Base-by-base conservation (phyloP, 768 basidiomycete species). In the Gelatoporia subvermispora region DNA sequence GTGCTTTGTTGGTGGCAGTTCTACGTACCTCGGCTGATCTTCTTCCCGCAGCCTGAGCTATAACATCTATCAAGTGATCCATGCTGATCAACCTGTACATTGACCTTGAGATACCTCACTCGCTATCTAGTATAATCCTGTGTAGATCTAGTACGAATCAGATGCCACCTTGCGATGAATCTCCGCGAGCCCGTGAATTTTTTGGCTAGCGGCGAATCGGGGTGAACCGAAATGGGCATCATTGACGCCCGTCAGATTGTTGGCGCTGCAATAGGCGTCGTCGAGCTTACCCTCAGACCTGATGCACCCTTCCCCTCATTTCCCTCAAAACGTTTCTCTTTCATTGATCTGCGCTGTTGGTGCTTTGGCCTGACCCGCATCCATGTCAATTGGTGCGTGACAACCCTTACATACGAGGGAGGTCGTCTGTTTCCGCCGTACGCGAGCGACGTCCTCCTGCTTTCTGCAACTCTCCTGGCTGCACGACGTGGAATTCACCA, bases 51-150 rank as follows among this genome's bases (percentile, higher is more conserved):
- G 91, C 62, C 69, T 93, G 55, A 78, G 79, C 49, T 93, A 81
- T 65, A 91, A 92, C 61, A 79, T 92, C 43, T 88, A 90, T 60
- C 71, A 79, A 50, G 72, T 87, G 10, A 50, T 79, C 22, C 58
- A 78, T 3, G 37, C 22, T 28, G 36, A 46, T 20, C 45, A 42
- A 35, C 49, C 52, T n/a, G 47, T 42, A 45, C 57, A 60, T 47
- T 55, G 51, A 38, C 22, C 21, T 34, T 24, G 37, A 16, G 11
- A 31, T 42, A 18, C 24, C 18, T 50, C 24, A 37, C 20, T 50
- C 13, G 23, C 31, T 41, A n/a, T n/a, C n/a, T n/a, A n/a, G n/a
- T n/a, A n/a, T 17, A 16, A 7, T 39, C 28, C 16, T 31, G n/a
- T 25, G 28, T 31, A 24, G 42, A 22, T 45, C 20, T 45, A 45